Conservation (phyloP, 2,329 filamentous ascomycete species). For the Aspergillus sp. region DNA sequence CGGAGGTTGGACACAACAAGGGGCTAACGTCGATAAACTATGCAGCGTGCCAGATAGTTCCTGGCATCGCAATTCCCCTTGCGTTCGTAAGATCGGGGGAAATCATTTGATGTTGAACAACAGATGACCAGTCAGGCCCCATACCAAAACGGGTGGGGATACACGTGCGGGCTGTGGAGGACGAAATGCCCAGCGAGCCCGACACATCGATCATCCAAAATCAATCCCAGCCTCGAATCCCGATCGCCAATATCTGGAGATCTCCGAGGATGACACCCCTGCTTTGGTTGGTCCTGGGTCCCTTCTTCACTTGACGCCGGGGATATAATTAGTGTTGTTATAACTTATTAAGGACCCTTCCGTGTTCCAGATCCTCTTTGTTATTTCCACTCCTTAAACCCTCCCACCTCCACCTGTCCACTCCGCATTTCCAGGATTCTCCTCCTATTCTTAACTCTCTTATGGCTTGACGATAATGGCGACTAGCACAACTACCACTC, state of each 20-base stretch:
- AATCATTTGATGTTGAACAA: neutral
- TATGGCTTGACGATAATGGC: slow-evolving; percentile 24
- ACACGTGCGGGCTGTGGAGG: neutral
- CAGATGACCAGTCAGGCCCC: neutral
- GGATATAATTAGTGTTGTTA: neutral
- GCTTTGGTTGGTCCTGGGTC: neutral
- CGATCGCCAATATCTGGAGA: neutral
- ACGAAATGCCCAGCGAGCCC: neutral
- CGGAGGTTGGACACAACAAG: neutral
- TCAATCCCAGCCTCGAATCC: neutral
- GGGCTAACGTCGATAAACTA: neutral
- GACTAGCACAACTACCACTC: slow-evolving; percentile 22
- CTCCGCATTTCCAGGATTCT: neutral
- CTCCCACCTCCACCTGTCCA: neutral
- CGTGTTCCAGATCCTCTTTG: neutral
- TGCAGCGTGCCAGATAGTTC: neutral
- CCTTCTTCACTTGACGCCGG: neutral
- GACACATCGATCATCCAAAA: neutral
- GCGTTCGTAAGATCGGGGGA: neutral
- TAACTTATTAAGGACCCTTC: neutral
- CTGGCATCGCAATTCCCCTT: neutral
- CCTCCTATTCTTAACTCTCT: neutral
- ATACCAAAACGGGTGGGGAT: neutral
- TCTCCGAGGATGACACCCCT: neutral
- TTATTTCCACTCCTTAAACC: neutral